Evolutionary conservation across 257 asterid genomes (phyloP).

Genomic region (Coffea eugenioides): DNA sequence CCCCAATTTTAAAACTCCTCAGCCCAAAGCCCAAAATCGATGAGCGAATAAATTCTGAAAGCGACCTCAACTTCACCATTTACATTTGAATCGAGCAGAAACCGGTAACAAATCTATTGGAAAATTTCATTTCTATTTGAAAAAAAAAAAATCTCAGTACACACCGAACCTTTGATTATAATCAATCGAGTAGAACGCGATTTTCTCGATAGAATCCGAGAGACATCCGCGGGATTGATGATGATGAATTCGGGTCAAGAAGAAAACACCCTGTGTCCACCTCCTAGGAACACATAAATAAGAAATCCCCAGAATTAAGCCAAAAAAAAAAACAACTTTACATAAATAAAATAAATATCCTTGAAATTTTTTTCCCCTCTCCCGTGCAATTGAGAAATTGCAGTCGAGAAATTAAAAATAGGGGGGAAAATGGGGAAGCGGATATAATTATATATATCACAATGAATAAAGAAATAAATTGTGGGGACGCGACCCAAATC

Average conservation of each 20-base stretch:
- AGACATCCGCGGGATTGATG: conserved; percentile 9
- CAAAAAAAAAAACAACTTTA: background rate
- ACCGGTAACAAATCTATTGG: background rate
- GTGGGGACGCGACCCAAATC: too few relatives aligned
- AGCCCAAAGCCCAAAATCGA: background rate
- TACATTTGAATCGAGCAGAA: conserved; percentile 13
- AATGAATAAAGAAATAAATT: too few relatives aligned
- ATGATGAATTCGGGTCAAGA: conserved; percentile 7
- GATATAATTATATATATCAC: too few relatives aligned
- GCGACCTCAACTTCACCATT: background rate
- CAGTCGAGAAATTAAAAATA: too few relatives aligned
- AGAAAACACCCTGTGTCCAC: conserved; percentile 11
- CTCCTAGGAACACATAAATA: background rate
- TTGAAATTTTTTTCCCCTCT: background rate
- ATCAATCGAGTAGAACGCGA: conserved; percentile 3
- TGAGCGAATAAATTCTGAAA: background rate
- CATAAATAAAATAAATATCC: background rate
- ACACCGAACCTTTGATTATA: conserved; percentile 1
- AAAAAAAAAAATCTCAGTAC: background rate
- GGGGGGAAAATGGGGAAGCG: too few relatives aligned
- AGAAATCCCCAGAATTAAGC: conserved; percentile 8
- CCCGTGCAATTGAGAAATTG: too few relatives aligned
- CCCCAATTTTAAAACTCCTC: conserved; percentile 3
- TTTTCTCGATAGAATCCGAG: conserved; percentile 10
- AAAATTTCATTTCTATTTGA: background rate